Evolutionary conservation across 2,329 filamentous ascomycete species (phyloP).

Genomic region (Colletotrichum godetiae): DNA sequence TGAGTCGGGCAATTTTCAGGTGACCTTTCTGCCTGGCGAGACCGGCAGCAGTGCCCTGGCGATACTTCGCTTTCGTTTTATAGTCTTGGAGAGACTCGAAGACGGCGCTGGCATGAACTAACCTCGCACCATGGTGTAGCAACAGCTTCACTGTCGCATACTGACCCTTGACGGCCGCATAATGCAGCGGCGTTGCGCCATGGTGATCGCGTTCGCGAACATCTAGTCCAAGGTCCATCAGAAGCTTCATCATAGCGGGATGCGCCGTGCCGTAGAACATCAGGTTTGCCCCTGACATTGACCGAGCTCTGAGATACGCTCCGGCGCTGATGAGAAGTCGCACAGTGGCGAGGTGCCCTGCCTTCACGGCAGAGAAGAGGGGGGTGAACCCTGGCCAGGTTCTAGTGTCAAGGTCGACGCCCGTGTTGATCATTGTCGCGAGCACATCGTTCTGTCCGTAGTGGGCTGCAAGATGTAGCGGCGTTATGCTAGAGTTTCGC

Average conservation of each 20-base stretch:
- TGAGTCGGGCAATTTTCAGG: constrained; percentile 30
- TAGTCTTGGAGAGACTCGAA: constrained; percentile 38
- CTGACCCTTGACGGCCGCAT: constrained; percentile 39
- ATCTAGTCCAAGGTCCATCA: constrained; percentile 37
- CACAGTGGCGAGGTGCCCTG: constrained; percentile 40
- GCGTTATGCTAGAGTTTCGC: constrained; percentile 40
- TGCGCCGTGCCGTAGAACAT: constrained; percentile 37
- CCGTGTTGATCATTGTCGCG: constrained; percentile 39
- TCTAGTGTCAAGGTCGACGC: constrained; percentile 37
- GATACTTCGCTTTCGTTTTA: constrained; percentile 35
- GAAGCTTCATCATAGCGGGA: constrained; percentile 36
- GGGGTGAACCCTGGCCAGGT: constrained; percentile 41
- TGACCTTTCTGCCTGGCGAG: constrained; percentile 39
- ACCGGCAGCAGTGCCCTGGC: constrained; percentile 41
- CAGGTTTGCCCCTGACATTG: constrained; percentile 36
- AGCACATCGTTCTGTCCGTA: constrained; percentile 41
- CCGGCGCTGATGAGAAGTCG: constrained; percentile 40
- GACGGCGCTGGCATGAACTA: constrained; percentile 38
- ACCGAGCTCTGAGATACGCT: constrained; percentile 36
- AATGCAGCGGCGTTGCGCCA: constrained; percentile 42
- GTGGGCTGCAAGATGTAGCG: constrained; percentile 43
- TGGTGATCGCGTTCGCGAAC: constrained; percentile 39
- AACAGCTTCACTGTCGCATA: constrained; percentile 42
- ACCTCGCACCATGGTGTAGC: constrained; percentile 37
- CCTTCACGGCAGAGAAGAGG: constrained; percentile 41